Conservation (phyloP, 192 early-diverging fungal species). For the Coemansia sp. region DNA sequence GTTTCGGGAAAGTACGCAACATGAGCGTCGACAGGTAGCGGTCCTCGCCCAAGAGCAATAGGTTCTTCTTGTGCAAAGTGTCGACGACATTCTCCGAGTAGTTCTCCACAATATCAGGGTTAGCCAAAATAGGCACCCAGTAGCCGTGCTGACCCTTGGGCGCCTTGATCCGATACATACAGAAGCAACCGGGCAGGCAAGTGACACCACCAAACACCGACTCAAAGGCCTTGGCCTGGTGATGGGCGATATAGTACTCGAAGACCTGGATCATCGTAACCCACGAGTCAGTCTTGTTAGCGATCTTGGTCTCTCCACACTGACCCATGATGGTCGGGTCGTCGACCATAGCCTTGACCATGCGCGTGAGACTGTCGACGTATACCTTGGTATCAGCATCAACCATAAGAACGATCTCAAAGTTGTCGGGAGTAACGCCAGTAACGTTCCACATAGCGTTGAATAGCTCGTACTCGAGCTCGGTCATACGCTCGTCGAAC, state of each 20-base stretch:
- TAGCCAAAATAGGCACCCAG: slow-evolving; percentile 90
- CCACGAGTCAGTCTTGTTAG: slow-evolving; percentile 96
- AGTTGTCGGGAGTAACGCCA: slow-evolving; percentile 96
- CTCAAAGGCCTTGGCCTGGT: slow-evolving; percentile 96
- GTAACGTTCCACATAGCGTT: slow-evolving; percentile 99
- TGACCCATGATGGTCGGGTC: slow-evolving; percentile 94
- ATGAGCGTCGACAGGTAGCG: slow-evolving; percentile 93
- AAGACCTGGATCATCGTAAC: slow-evolving; percentile 99
- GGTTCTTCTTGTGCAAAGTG: slow-evolving; percentile 98
- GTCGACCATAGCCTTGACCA: slow-evolving; percentile 92
- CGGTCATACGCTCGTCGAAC: slow-evolving; percentile 91
- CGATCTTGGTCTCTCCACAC: slow-evolving; percentile 95
- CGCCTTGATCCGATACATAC: slow-evolving; percentile 97
- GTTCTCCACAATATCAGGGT: slow-evolving; percentile 83
- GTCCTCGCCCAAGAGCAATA: slow-evolving; percentile 98
- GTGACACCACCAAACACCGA: slow-evolving; percentile 97
- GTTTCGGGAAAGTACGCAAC: slow-evolving; percentile 97
- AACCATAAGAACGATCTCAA: slow-evolving; percentile 98
- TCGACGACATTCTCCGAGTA: slow-evolving; percentile 96
- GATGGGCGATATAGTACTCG: slow-evolving; percentile 98
- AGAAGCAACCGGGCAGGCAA: slow-evolving; percentile 99
- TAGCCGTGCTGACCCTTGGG: slow-evolving; percentile 85
- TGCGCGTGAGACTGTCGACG: slow-evolving; percentile 91
- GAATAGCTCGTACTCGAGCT: slow-evolving; percentile 96
- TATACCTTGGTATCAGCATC: slow-evolving; percentile 97